A percentile compares a stretch with the other conserved stretches of the same genome.
phyloP scores from a whole-genome alignment of 2,329 filamentous ascomycete species.

The Chaetomium globosum region DNA sequence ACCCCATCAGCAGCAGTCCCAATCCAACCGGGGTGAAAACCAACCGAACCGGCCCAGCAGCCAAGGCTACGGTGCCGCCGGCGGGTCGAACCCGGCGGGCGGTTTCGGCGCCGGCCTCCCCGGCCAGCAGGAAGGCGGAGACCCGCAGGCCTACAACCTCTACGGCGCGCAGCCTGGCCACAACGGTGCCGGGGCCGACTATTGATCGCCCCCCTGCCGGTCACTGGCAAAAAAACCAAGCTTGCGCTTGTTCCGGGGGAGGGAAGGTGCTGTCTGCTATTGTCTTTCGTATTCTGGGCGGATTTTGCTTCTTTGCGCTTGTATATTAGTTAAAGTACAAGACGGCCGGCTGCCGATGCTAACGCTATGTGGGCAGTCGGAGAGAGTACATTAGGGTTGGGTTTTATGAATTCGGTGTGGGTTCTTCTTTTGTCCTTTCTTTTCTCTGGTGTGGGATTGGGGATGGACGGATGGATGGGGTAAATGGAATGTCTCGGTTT shows the following conservation, averaged over 20 bases:
- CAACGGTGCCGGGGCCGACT: conserved; percentile 59
- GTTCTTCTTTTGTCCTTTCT: not conserved
- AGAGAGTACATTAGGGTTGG: conserved; percentile 24
- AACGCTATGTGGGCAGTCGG: conserved; percentile 9
- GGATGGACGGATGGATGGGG: conserved; percentile 5
- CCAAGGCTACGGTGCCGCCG: conserved; percentile 54
- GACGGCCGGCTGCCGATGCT: not conserved
- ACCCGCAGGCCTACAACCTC: conserved; percentile 50
- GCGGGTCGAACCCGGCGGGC: conserved; percentile 47
- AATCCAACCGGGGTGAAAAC: conserved; percentile 70
- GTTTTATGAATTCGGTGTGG: not conserved
- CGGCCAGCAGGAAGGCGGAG: conserved; percentile 47
- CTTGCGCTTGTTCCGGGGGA: not conserved
- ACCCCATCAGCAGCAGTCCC: conserved; percentile 63
- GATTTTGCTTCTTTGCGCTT: conserved; percentile 12
- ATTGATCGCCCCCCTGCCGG: conserved; percentile 42
- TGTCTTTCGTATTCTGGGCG: not conserved
- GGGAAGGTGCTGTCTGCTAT: not conserved
- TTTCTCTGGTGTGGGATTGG: not conserved
- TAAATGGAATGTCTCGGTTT: not conserved
- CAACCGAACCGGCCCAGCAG: conserved; percentile 55
- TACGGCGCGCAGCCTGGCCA: conserved; percentile 59
- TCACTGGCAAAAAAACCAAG: not conserved
- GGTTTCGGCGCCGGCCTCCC: conserved; percentile 51
- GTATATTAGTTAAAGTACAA: conserved; percentile 30